Conservation (phyloP, 2,329 filamentous ascomycete species). For the Arthroderma sp. region DNA sequence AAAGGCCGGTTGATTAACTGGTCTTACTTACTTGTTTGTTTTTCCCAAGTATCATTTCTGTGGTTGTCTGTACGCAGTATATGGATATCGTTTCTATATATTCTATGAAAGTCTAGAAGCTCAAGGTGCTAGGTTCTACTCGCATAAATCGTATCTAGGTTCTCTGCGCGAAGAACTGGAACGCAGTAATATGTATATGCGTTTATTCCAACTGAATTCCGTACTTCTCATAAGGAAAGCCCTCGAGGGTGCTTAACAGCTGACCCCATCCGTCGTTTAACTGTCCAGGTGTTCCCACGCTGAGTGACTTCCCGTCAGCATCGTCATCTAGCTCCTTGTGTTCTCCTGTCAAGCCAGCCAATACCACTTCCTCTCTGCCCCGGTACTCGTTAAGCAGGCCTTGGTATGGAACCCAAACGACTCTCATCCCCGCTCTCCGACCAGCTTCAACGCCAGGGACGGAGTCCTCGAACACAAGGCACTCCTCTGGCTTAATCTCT, state of each 20-base stretch:
- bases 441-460: constrained; percentile 88
- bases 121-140: too few species aligned
- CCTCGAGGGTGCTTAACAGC: constrained; percentile 39
- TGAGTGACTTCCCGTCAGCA: constrained; percentile 26
- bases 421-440: constrained; percentile 82
- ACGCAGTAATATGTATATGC: neutral
- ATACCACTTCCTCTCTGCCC: constrained; percentile 64
- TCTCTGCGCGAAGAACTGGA: too few species aligned
- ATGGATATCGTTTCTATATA: too few species aligned
- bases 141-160: too few species aligned
- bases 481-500: constrained; percentile 66
- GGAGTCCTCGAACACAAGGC: constrained; percentile 90
- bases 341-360: constrained; percentile 69
- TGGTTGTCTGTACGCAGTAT: too few species aligned
- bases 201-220: constrained; percentile 34
- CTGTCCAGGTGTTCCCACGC: constrained; percentile 38
- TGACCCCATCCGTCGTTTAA: constrained; percentile 49
- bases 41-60: too few species aligned
- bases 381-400: constrained; percentile 62
- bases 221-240: constrained; percentile 48
- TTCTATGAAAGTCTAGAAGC: too few species aligned
- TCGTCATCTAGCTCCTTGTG: constrained; percentile 40
- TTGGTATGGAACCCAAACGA: constrained; percentile 81
- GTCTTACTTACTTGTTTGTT: too few species aligned
- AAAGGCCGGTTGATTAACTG: too few species aligned